These are phyloP conservation scores for Euphrasia arctica DNA, from an alignment of 305 asterid genomes.

Conservation along the genomic window DNA sequence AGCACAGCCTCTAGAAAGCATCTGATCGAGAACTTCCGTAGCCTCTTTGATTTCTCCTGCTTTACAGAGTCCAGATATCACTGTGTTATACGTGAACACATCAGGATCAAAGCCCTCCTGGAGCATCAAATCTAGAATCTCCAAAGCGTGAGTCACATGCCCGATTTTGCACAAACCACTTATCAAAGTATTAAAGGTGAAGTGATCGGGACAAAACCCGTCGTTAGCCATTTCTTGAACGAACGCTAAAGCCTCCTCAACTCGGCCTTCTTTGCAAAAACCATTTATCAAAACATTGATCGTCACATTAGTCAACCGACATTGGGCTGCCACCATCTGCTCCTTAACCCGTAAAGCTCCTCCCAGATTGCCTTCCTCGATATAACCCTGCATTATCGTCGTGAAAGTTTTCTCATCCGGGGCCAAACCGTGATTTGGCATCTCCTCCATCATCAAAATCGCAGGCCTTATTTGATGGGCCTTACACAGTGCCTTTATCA, in stretches of 20 bases:
- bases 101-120: constrained; percentile 84
- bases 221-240: constrained; percentile 59
- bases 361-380: constrained; percentile 67
- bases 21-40: constrained; percentile 63
- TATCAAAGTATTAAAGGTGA: constrained; percentile 75
- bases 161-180: constrained; percentile 78
- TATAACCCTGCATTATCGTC: constrained; percentile 84
- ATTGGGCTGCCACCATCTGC: constrained; percentile 65
- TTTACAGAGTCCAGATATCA: constrained; percentile 83
- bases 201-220: constrained; percentile 71
- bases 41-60: constrained; percentile 70
- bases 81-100: constrained; percentile 60
- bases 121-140: constrained; percentile 77
- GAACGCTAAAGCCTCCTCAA: constrained; percentile 66
- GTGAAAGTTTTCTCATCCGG: constrained; percentile 91
- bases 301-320: constrained; percentile 55
- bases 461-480: constrained; percentile 92
- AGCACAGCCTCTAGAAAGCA: constrained; percentile 64
- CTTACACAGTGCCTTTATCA: constrained; percentile 84
- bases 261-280: constrained; percentile 69
- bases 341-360: constrained; percentile 81
- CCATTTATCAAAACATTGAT: constrained; percentile 83
- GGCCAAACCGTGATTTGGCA: constrained; percentile 53
- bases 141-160: constrained; percentile 70
- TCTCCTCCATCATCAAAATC: constrained; percentile 90